Conservation (phyloP, 441 rosid genomes). For the Pelargonium cotyledonis region DNA sequence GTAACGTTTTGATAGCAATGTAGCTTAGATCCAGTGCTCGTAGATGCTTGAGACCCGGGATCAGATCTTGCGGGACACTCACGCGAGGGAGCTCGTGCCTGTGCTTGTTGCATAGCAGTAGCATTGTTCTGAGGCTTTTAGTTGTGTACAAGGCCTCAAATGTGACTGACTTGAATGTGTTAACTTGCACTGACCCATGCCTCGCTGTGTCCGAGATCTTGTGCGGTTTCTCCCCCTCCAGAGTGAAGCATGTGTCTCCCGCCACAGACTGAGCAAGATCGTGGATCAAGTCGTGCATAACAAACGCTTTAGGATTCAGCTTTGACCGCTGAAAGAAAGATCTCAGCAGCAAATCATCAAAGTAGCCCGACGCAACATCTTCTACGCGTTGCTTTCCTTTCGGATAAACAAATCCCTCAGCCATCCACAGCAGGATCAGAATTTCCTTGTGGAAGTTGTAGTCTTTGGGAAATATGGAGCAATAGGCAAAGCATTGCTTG, state of each 20-base stretch:
- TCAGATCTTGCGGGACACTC: constrained; percentile 18
- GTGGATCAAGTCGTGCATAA: constrained; percentile 35
- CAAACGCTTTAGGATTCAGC: background rate
- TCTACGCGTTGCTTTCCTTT: constrained; percentile 16
- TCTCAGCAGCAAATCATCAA: constrained; percentile 23
- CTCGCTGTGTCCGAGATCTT: background rate
- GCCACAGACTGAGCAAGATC: constrained; percentile 26
- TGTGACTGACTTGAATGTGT: constrained; percentile 1
- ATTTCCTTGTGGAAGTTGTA: constrained; percentile 19
- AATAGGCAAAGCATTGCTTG: constrained; percentile 32
- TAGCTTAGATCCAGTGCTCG: constrained; percentile 19
- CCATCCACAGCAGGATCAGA: constrained; percentile 33
- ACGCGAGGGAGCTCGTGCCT: background rate
- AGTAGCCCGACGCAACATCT: constrained; percentile 26
- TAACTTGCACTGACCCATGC: constrained; percentile 5
- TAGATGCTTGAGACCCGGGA: constrained; percentile 17
- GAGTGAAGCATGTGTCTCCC: constrained; percentile 18
- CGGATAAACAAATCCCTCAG: constrained; percentile 30
- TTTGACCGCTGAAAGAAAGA: constrained; percentile 28
- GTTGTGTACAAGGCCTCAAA: background rate
- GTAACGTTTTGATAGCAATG: constrained; percentile 16
- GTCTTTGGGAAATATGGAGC: constrained; percentile 34
- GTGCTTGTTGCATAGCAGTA: constrained; percentile 6
- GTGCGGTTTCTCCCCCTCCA: constrained; percentile 1
- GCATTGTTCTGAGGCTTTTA: background rate